A percentile compares a stretch with the other conserved stretches of the same genome.
Evolutionary conservation across 495 filamentous ascomycete species (phyloP).

Genomic region (Evansstolkia leycettana): DNA sequence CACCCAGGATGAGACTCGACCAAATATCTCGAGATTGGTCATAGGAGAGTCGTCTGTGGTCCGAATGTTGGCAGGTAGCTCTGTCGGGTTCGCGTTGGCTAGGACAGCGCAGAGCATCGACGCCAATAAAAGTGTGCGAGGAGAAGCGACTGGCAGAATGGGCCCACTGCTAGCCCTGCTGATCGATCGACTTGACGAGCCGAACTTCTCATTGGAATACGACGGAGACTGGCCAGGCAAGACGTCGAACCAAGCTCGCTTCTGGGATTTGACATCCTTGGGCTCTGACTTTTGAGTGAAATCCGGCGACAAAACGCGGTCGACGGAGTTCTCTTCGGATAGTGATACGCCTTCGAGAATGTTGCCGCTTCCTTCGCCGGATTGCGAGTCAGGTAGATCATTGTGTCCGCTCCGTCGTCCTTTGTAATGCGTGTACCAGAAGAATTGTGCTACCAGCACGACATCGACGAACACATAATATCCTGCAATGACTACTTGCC

Average conservation of each 20-base stretch:
- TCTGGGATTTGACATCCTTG: constrained; percentile 20
- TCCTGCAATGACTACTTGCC: constrained; percentile 55
- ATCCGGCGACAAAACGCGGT: constrained; percentile 8
- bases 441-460: constrained; percentile 48
- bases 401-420: constrained; percentile 18
- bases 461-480: constrained; percentile 63
- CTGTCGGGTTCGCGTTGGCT: constrained; percentile 31
- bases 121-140: constrained; percentile 32
- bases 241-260: constrained; percentile 10
- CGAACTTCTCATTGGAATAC: constrained; percentile 26
- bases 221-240: constrained; percentile 14
- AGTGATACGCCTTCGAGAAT: constrained; percentile 22
- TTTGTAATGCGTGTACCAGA: constrained; percentile 53
- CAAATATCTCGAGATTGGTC: constrained; percentile 31
- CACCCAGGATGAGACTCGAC: constrained; percentile 51
- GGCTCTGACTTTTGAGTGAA: constrained; percentile 11
- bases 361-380: constrained; percentile 9
- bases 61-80: constrained; percentile 1
- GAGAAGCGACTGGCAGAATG: constrained; percentile 23
- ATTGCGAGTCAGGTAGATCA: constrained; percentile 9
- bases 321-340: constrained; percentile 9
- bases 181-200: constrained; percentile 19
- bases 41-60: constrained; percentile 12
- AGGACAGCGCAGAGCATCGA: constrained; percentile 35
- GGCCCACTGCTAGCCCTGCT: constrained; percentile 11